A percentile compares a stretch with the other conserved stretches of the same genome.
Conservation (phyloP, 306 rosid genomes). For the Acacia melanoxylon region DNA sequence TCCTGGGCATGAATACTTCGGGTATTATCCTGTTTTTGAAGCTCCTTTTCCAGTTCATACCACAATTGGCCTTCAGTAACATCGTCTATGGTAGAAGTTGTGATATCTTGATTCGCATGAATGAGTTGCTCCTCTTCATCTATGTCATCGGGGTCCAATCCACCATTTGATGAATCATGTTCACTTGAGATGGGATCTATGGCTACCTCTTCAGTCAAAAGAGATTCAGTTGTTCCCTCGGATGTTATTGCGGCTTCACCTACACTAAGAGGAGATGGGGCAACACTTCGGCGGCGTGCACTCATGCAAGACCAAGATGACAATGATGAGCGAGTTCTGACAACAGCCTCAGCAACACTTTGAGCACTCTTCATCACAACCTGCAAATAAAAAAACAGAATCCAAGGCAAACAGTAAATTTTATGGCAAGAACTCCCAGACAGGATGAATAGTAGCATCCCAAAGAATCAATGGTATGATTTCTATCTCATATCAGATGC, state of each 20-base stretch:
- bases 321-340: constrained; percentile 82
- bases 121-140: constrained; percentile 75
- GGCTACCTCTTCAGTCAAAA: constrained; percentile 31
- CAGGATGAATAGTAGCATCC: neutral
- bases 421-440: constrained; percentile 9
- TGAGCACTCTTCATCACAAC: constrained; percentile 92
- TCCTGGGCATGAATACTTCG: constrained; percentile 48
- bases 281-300: constrained; percentile 78
- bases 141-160: constrained; percentile 66
- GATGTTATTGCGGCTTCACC: constrained; percentile 48
- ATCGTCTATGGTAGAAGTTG: constrained; percentile 46
- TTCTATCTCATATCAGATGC: neutral
- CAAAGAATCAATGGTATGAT: constrained; percentile 20
- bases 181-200: constrained; percentile 39
- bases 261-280: constrained; percentile 33
- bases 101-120: constrained; percentile 41
- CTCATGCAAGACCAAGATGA: constrained; percentile 98
- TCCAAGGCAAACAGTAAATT: constrained; percentile 13
- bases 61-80: constrained; percentile 81
- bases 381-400: constrained; percentile 44
- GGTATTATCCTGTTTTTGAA: constrained; percentile 57
- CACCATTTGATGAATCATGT: constrained; percentile 47
- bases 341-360: constrained; percentile 93
- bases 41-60: constrained; percentile 88
- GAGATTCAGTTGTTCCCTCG: constrained; percentile 45